Evolutionary conservation across 2,329 filamentous ascomycete genomes (phyloP).

Genomic region (Alternaria solani): DNA sequence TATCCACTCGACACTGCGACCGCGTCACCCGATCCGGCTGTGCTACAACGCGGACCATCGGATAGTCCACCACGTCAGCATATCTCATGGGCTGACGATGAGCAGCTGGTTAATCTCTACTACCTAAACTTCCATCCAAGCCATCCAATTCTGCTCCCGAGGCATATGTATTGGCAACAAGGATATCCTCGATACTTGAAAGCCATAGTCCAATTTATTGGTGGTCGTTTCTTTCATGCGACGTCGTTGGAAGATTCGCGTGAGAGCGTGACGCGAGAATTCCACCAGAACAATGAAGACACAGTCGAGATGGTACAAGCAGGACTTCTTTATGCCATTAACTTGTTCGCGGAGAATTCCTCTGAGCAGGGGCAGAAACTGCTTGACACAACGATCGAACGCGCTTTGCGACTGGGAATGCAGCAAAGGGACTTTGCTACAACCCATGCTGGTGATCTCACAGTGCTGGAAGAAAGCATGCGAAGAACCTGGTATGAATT

Average conservation of each 20-base stretch:
- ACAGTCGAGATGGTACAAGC: conserved; percentile 71
- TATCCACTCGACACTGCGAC: conserved; percentile 18
- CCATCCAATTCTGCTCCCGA: conserved; percentile 62
- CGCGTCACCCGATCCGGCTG: neutral
- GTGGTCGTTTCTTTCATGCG: conserved; percentile 58
- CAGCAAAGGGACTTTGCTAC: conserved; percentile 72
- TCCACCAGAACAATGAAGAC: conserved; percentile 20
- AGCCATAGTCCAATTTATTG: conserved; percentile 61
- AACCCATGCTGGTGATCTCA: conserved; percentile 66
- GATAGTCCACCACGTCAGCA: neutral
- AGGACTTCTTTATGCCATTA: conserved; percentile 75
- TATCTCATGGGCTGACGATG: conserved; percentile 17
- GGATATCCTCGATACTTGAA: conserved; percentile 52
- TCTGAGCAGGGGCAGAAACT: conserved; percentile 70
- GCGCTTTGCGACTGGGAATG: conserved; percentile 77
- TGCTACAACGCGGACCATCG: neutral
- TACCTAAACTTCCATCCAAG: conserved; percentile 61
- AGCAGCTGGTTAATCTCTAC: conserved; percentile 56
- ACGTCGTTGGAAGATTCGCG: conserved; percentile 51
- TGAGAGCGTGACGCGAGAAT: conserved; percentile 16
- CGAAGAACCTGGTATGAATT: conserved; percentile 87
- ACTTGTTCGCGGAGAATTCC: conserved; percentile 75
- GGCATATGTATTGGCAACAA: conserved; percentile 50
- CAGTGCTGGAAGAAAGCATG: conserved; percentile 78
- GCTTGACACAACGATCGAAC: conserved; percentile 70